Conservation (phyloP, 805 yeast genomes). For the Spathaspora passalidarum region DNA sequence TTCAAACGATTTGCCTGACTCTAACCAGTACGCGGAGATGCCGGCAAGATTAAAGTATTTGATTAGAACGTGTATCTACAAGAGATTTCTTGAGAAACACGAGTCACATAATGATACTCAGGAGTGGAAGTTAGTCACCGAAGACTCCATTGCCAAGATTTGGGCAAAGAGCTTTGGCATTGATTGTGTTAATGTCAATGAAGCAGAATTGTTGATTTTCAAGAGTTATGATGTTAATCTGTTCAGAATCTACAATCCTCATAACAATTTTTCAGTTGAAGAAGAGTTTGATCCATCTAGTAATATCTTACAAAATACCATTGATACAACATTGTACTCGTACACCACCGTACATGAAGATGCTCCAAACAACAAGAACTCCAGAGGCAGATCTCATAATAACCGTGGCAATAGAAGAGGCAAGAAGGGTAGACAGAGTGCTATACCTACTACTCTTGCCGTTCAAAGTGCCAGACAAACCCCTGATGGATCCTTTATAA, state of each 20-base stretch:
- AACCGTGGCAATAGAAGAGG: conserved; percentile 1
- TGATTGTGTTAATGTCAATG: conserved; percentile 48
- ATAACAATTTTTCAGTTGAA: conserved; percentile 20
- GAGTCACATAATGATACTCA: conserved; percentile 11
- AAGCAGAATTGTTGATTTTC: conserved; percentile 45
- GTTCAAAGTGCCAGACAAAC: conserved; percentile 7
- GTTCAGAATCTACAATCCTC: conserved; percentile 24
- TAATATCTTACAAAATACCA: conserved; percentile 27
- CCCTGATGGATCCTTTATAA: conserved; percentile 26
- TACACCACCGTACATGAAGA: conserved; percentile 10
- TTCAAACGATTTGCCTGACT: conserved; percentile 10
- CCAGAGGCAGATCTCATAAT: neutral
- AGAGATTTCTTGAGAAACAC: conserved; percentile 38
- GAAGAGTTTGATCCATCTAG: conserved; percentile 19
- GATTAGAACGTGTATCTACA: conserved; percentile 57
- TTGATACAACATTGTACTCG: conserved; percentile 31
- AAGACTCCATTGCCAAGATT: conserved; percentile 50
- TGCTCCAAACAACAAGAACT: neutral
- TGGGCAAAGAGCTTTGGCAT: conserved; percentile 58
- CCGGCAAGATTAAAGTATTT: conserved; percentile 54
- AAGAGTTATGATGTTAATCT: conserved; percentile 34
- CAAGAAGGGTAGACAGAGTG: neutral
- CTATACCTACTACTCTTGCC: neutral
- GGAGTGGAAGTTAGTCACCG: conserved; percentile 61
- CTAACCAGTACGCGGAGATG: conserved; percentile 37